Evolutionary conservation across 1,139 yeast genomes (phyloP), one percentile per base, ranked within the genome.

Genomic region (Pichia inconspicua): DNA sequence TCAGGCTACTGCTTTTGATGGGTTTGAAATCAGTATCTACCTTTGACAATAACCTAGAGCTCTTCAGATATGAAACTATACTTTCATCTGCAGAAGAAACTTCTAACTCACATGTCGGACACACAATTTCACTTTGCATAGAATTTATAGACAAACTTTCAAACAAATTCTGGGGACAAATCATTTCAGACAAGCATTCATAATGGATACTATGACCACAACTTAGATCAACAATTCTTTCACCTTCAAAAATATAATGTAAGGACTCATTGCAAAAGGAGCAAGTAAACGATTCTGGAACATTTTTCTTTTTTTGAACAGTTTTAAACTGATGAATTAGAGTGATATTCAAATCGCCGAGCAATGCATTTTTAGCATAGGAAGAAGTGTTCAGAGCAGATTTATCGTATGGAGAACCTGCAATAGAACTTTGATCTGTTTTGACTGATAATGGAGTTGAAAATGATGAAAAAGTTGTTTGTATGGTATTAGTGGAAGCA

Each of bases 191-290:
- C 15, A 47, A 38, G 43, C 60, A 57, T n/a, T 53, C 48, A 6
- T 48, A 44, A 46, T 57, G 60, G 17, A 53, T 28, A 15, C 44
- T 41, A 41, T 57, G 58, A 5, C 52, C 52, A 48, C 60, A 57
- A 10, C 41, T n/a, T n/a, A 56, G 41, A 25, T 49, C 53, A 5
- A 57, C 38, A 2, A 56, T 12, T 31, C 43, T 52, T 47, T 57
- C 60, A 31, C 57, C 57, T 39, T 48, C 54, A 40, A 57, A 48
- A 1, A 52, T 31, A 35, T 48, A 48, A 4, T 45, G 46, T 12
- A 57, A 40, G 11, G 57, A 47, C 44, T 54, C 54, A n/a, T 31
- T 22, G 38, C 60, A 57, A 27, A 53, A 49, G 6, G 54, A 44
- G 36, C 60, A 56, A 8, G 36, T 45, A 27, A 19, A 10, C 5